Evolutionary conservation across 331 rosid genomes (phyloP).

Genomic region (Prunus yedoensis): DNA sequence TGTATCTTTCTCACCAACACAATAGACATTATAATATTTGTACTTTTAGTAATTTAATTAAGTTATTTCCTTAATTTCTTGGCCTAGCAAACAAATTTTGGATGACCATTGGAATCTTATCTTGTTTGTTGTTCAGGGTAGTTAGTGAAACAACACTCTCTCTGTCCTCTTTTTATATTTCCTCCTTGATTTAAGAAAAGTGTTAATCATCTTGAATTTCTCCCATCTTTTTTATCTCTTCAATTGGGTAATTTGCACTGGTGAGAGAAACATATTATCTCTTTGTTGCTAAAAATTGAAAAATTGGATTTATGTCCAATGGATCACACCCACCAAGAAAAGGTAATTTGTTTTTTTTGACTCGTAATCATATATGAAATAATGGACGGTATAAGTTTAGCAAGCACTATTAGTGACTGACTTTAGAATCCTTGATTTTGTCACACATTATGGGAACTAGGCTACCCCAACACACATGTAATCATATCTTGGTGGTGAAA

Average conservation of each 20-base stretch:
- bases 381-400: too few species aligned
- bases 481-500: slow-evolving; percentile 21
- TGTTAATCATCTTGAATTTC: background rate
- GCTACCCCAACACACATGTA: slow-evolving; percentile 27
- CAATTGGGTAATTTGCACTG: background rate
- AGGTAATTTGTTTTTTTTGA: too few species aligned
- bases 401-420: slow-evolving; percentile 2
- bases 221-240: background rate
- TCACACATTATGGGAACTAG: slow-evolving; percentile 28
- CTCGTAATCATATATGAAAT: too few species aligned
- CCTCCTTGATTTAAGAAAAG: background rate
- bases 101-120: background rate
- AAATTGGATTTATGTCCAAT: too few species aligned
- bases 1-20: background rate
- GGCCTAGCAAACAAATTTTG: background rate
- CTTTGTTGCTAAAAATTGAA: too few species aligned
- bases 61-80: background rate
- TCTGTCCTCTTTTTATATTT: background rate
- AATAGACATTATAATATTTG: background rate
- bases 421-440: slow-evolving; percentile 18
- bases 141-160: background rate
- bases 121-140: background rate
- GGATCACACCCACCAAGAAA: too few species aligned
- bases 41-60: background rate
- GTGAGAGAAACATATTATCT: too few species aligned